A percentile compares a stretch with the other conserved stretches of the same genome.
These are phyloP conservation scores for Tolypocladium capitatum DNA, from an alignment of 2,329 filamentous ascomycete species.

Conservation along the genomic window DNA sequence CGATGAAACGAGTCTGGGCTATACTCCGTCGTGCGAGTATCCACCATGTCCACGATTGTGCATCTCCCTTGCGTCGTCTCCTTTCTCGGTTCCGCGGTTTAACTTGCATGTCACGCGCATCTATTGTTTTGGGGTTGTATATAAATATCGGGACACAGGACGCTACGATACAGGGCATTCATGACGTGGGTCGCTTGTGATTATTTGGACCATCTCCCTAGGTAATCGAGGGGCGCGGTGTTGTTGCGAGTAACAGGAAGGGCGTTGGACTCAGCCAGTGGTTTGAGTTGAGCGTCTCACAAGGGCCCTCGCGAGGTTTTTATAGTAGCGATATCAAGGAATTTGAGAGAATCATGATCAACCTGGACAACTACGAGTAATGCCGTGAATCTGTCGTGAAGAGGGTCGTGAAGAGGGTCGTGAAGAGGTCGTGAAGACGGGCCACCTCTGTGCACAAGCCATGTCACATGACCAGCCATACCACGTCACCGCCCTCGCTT, in stretches of 20 bases:
- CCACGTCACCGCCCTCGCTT: conserved; percentile 25
- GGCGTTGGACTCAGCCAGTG: background rate
- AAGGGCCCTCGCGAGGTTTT: background rate
- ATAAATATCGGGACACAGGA: conserved; percentile 1
- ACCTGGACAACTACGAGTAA: background rate
- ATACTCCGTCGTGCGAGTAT: background rate
- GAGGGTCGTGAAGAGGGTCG: no score
- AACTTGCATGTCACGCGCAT: background rate
- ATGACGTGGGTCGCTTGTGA: background rate
- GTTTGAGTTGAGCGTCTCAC: background rate
- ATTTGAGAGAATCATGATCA: background rate
- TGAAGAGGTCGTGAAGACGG: no score
- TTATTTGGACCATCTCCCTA: background rate
- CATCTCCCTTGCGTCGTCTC: background rate
- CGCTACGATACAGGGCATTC: background rate
- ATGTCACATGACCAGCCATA: conserved; percentile 7
- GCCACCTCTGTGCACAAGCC: conserved; percentile 7
- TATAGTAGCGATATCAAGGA: background rate
- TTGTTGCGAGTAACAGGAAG: background rate
- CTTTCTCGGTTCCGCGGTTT: background rate
- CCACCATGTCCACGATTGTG: background rate
- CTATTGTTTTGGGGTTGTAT: background rate
- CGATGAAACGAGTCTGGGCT: conserved; percentile 1
- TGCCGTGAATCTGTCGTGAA: no score
- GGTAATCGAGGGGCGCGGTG: background rate